phyloP scores from a whole-genome alignment of 495 filamentous ascomycete genomes.

The Cryomyces minteri region DNA sequence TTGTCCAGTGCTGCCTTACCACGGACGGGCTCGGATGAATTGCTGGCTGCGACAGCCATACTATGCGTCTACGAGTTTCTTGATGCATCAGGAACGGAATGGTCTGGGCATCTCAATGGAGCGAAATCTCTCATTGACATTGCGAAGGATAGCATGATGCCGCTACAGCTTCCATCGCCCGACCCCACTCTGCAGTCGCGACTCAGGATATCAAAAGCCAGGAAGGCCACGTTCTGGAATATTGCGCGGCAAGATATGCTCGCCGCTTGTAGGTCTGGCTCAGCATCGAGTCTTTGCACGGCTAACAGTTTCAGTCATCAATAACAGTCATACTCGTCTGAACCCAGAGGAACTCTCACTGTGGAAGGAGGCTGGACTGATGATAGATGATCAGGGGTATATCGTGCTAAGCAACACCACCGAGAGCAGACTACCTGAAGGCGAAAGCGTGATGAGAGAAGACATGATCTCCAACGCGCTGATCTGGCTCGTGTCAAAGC shows the following conservation, averaged over 20 bases:
- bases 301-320: conserved; percentile 29
- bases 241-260: conserved; percentile 48
- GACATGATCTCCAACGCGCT: conserved; percentile 43
- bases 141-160: conserved; percentile 45
- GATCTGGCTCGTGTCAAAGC: conserved; percentile 43
- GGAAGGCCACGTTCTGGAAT: conserved; percentile 45
- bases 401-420: conserved; percentile 32
- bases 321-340: conserved; percentile 38
- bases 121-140: conserved; percentile 44
- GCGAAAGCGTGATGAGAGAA: conserved; percentile 33
- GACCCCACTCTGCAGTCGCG: conserved; percentile 7
- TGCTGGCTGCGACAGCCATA: conserved; percentile 42
- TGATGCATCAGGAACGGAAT: conserved; percentile 38
- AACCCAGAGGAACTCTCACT: conserved; percentile 40
- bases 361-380: conserved; percentile 43
- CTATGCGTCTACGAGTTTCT: conserved; percentile 47
- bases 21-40: conserved; percentile 36
- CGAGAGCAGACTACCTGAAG: conserved; percentile 15
- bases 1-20: conserved; percentile 23
- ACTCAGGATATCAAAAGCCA: conserved; percentile 27
- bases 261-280: conserved; percentile 33
- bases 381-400: conserved; percentile 35
- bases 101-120: conserved; percentile 45
- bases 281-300: background rate
- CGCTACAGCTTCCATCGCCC: conserved; percentile 27